Evolutionary conservation across 208 protist genomes (phyloP).

Genomic region (Acanthamoeba healyi): DNA sequence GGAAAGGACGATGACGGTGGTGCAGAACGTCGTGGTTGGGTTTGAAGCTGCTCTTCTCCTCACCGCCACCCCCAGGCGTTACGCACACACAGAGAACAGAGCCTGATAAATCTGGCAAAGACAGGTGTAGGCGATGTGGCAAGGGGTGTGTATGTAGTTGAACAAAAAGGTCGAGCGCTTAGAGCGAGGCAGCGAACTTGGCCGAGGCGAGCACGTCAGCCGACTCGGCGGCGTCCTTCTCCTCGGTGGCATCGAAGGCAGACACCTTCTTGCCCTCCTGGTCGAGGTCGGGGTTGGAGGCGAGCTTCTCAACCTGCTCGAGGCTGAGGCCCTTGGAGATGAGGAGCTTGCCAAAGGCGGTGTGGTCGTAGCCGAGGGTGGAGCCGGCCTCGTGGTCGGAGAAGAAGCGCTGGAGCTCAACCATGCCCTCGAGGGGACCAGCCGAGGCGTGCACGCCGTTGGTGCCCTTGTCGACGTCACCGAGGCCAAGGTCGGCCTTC

Average conservation of each 20-base stretch:
- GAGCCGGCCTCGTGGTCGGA: constrained; percentile 69
- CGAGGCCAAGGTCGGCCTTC: constrained; percentile 65
- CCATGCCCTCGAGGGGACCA: constrained; percentile 76
- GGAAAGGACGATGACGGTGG: too few relatives aligned
- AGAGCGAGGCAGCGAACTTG: constrained; percentile 50
- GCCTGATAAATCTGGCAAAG: too few relatives aligned
- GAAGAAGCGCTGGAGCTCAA: constrained; percentile 76
- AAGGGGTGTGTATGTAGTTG: too few relatives aligned
- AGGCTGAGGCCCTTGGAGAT: constrained; percentile 72
- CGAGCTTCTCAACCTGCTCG: constrained; percentile 71
- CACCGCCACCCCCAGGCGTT: too few relatives aligned
- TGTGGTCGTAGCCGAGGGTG: constrained; percentile 65
- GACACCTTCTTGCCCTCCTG: constrained; percentile 75
- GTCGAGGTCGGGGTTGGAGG: constrained; percentile 73
- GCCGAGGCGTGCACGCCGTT: constrained; percentile 74
- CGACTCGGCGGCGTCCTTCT: constrained; percentile 65
- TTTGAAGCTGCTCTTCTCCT: too few relatives aligned
- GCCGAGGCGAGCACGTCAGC: constrained; percentile 37
- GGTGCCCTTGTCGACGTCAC: constrained; percentile 73
- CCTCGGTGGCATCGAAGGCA: constrained; percentile 72
- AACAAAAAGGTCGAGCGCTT: neutral
- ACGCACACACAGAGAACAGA: too few relatives aligned
- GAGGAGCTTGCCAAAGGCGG: constrained; percentile 68
- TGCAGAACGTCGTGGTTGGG: too few relatives aligned
- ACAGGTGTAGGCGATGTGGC: too few relatives aligned